Percentiles rank a stretch among this genome's conserved stretches.
These are phyloP conservation scores for Nepenthes alata DNA, from an alignment of 179 eudicot genomes.

Conservation along the genomic window DNA sequence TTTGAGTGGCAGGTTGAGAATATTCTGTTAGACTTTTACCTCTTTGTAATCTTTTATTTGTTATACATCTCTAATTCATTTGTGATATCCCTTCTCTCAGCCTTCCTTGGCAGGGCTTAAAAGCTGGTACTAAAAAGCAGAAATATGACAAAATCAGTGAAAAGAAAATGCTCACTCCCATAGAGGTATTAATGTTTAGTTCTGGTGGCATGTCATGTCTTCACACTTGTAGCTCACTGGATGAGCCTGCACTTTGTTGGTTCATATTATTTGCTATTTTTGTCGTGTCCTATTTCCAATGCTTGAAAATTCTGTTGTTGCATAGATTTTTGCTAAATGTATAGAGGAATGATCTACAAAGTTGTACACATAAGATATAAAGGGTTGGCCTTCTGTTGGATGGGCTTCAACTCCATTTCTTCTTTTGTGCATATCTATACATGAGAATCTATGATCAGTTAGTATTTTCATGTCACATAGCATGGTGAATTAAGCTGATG, in stretches of 20 bases:
- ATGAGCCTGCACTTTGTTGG: neutral
- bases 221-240: neutral
- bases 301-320: neutral
- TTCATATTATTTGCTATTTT: no score
- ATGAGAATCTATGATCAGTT: no score
- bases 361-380: no score
- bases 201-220: neutral
- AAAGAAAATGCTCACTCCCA: slow-evolving; percentile 47
- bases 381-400: no score
- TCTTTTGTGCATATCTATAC: neutral
- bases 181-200: slow-evolving; percentile 21
- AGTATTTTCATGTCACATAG: no score
- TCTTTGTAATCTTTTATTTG: neutral
- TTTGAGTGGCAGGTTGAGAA: slow-evolving; percentile 38
- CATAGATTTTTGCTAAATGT: no score
- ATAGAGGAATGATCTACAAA: no score
- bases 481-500: no score
- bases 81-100: slow-evolving; percentile 17
- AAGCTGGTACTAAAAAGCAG: slow-evolving; percentile 58
- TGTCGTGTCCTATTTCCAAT: neutral
- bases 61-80: slow-evolving; percentile 4
- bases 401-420: neutral
- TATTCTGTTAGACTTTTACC: neutral
- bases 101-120: slow-evolving; percentile 56
- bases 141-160: slow-evolving; percentile 52